These are phyloP conservation scores for Trametes cingulata DNA, from an alignment of 768 basidiomycete species.

Conservation along the genomic window DNA sequence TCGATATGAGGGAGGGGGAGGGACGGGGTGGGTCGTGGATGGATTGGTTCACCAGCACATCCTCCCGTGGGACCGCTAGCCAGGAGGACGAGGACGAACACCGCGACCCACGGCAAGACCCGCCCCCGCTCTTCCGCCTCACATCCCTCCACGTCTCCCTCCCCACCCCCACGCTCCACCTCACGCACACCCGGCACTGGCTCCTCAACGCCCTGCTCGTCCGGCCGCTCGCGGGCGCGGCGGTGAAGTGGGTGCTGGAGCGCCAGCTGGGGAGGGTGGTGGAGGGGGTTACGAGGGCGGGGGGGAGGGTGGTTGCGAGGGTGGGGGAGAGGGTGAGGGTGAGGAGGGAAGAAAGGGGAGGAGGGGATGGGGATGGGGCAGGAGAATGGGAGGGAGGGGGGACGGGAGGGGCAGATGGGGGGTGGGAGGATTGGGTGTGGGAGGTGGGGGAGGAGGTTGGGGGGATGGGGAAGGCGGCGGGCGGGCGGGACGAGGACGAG, in stretches of 20 bases:
- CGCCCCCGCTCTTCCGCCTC: conserved; percentile 25
- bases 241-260: conserved; percentile 17
- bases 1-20: background rate
- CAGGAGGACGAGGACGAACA: background rate
- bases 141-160: conserved; percentile 24
- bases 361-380: background rate
- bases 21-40: background rate
- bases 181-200: conserved; percentile 31
- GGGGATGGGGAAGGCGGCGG: background rate
- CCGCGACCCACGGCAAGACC: background rate
- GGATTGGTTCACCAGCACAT: background rate
- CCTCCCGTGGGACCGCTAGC: background rate
- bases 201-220: conserved; percentile 30
- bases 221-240: conserved; percentile 24
- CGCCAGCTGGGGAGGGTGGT: conserved; percentile 23
- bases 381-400: no score
- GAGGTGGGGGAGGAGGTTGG: background rate
- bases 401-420: conserved; percentile 5
- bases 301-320: conserved; percentile 2
- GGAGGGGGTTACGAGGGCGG: conserved; percentile 12
- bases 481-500: background rate
- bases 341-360: background rate
- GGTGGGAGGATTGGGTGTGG: conserved; percentile 5
- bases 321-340: conserved; percentile 2
- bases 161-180: conserved; percentile 22